Evolutionary conservation across 768 basidiomycete species (phyloP).

Genomic region (Tricholoma saponaceum): DNA sequence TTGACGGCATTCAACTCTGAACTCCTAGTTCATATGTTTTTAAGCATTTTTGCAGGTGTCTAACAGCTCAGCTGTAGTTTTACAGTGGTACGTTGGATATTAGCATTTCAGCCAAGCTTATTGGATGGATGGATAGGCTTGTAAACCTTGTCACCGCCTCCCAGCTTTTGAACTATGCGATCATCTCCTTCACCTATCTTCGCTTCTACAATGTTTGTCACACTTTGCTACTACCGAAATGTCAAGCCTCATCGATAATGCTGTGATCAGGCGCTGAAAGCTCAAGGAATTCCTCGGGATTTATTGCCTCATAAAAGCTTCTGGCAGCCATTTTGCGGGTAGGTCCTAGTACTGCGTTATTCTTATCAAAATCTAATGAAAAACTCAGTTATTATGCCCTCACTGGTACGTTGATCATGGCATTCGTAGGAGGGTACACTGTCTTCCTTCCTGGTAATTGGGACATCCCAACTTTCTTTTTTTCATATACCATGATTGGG

Average conservation of each 20-base stretch:
- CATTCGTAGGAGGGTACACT: conserved; percentile 44
- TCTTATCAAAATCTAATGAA: background rate
- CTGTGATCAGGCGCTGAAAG: conserved; percentile 34
- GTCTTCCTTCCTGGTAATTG: conserved; percentile 51
- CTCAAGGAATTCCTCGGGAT: conserved; percentile 41
- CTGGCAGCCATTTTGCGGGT: conserved; percentile 53
- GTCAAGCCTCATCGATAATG: background rate
- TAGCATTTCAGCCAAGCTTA: background rate
- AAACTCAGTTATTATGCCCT: conserved; percentile 40
- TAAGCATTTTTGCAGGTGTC: conserved; percentile 48
- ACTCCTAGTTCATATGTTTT: background rate
- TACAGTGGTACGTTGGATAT: conserved; percentile 35
- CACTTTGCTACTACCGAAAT: background rate
- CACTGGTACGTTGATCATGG: conserved; percentile 39
- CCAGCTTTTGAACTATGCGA: conserved; percentile 44
- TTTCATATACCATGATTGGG: conserved; percentile 45
- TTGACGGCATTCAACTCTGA: background rate
- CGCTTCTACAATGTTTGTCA: conserved; percentile 40
- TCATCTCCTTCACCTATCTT: conserved; percentile 44
- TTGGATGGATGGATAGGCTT: conserved; percentile 27
- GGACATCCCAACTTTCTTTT: conserved; percentile 44
- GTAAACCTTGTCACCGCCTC: conserved; percentile 47
- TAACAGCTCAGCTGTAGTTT: conserved; percentile 41
- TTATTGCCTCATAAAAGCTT: conserved; percentile 39
- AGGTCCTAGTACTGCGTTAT: conserved; percentile 5